Conservation (phyloP, 495 filamentous ascomycete species). For the Penicillium silybi region DNA sequence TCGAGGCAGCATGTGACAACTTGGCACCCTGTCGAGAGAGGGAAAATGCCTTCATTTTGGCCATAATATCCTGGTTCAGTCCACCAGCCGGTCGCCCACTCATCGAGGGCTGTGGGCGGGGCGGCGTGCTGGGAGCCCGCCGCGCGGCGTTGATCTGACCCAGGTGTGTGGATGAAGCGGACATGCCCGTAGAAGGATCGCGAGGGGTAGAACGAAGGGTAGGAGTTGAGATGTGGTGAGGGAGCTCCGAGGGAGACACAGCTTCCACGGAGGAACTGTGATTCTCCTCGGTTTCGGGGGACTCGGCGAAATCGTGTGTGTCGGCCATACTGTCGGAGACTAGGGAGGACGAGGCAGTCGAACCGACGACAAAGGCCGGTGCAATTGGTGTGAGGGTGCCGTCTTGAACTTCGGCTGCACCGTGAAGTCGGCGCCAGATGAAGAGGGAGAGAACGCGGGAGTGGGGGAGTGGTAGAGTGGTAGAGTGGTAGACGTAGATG, state of each 20-base stretch:
- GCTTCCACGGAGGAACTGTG: constrained; percentile 14
- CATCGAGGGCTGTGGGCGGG: constrained; percentile 48
- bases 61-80: constrained; percentile 75
- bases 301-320: constrained; percentile 13
- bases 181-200: constrained; percentile 50
- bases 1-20: constrained; percentile 31
- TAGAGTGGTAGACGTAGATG: constrained; percentile 5
- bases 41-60: constrained; percentile 75
- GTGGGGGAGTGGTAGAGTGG: too few species aligned
- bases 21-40: constrained; percentile 58
- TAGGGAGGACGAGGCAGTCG: constrained; percentile 11
- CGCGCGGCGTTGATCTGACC: constrained; percentile 80
- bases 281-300: constrained; percentile 20
- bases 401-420: constrained; percentile 16
- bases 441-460: constrained; percentile 1
- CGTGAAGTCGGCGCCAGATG: constrained; percentile 10
- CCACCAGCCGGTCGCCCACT: constrained; percentile 51
- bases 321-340: constrained; percentile 9
- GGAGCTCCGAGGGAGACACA: neutral
- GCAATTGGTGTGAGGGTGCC: constrained; percentile 22
- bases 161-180: constrained; percentile 70
- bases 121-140: constrained; percentile 43
- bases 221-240: constrained; percentile 20
- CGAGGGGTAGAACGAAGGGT: constrained; percentile 22
- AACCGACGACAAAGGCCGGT: constrained; percentile 24